These are phyloP conservation scores for Copromyces sp. DNA, from an alignment of 495 filamentous ascomycete species.

Conservation along the genomic window DNA sequence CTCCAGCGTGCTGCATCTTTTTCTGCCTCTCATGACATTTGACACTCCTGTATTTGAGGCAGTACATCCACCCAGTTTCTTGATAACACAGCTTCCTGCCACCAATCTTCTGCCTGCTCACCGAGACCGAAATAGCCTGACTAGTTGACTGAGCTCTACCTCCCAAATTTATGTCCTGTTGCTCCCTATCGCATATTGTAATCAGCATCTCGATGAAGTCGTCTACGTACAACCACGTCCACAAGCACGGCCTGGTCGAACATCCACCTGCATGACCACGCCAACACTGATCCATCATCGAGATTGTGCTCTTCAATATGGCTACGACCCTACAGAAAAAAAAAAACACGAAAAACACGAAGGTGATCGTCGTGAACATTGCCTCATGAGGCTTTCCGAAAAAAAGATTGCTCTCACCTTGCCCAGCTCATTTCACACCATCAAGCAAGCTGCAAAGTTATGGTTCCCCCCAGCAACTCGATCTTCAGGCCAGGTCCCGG, in stretches of 20 bases:
- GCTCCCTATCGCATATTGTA: background rate
- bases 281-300: background rate
- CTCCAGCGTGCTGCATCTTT: background rate
- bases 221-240: background rate
- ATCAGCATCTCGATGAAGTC: background rate
- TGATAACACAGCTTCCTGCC: background rate
- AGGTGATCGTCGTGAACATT: background rate
- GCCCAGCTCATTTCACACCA: background rate
- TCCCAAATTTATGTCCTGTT: background rate
- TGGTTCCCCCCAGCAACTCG: background rate
- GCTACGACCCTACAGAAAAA: background rate
- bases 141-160: background rate
- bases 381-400: background rate
- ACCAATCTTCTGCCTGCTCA: background rate
- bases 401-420: background rate
- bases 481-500: background rate
- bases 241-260: background rate
- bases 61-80: background rate
- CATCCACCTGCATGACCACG: background rate
- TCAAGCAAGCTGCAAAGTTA: background rate
- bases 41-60: background rate
- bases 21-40: background rate
- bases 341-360: background rate
- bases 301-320: background rate
- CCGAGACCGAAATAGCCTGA: background rate